Conservation (phyloP, 192 early-diverging fungal species). For the Umbelopsis sp. region DNA sequence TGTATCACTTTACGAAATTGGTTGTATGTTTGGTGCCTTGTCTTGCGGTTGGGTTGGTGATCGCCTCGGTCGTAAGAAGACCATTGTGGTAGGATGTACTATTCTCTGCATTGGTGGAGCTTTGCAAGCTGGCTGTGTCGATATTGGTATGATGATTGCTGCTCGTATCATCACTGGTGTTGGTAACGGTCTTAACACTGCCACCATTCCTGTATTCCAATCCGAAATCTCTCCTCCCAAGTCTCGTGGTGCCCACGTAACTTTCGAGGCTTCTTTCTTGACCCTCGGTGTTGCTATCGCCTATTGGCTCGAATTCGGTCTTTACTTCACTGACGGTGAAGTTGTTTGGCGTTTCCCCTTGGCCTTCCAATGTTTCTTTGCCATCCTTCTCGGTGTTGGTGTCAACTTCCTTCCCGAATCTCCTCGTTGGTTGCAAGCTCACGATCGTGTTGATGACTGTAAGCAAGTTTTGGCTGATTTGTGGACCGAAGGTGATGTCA, state of each 20-base stretch:
- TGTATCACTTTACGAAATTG: conserved; percentile 43
- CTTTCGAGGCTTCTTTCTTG: conserved; percentile 36
- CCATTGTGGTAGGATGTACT: conserved; percentile 35
- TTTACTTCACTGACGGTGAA: conserved; percentile 37
- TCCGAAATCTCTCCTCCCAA: conserved; percentile 40
- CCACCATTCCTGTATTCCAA: conserved; percentile 39
- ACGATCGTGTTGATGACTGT: conserved; percentile 30
- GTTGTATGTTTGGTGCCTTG: conserved; percentile 40
- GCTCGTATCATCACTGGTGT: conserved; percentile 45
- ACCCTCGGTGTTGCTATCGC: conserved; percentile 40
- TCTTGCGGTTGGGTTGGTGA: conserved; percentile 34
- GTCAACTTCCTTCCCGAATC: conserved; percentile 37
- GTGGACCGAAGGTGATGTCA: conserved; percentile 34
- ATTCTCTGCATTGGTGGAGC: conserved; percentile 38
- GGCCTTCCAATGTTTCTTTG: conserved; percentile 42
- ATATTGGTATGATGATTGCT: conserved; percentile 37
- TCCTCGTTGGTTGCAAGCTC: conserved; percentile 41
- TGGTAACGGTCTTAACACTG: conserved; percentile 43
- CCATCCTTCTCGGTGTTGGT: conserved; percentile 32
- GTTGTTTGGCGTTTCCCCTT: conserved; percentile 43
- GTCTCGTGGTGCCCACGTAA: conserved; percentile 38
- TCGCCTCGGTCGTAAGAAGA: conserved; percentile 35
- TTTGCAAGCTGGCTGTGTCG: conserved; percentile 31
- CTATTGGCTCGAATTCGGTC: conserved; percentile 42
- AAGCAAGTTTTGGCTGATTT: conserved; percentile 40